Base-by-base conservation (phyloP, 768 basidiomycete species). In the Lentinula sp. region DNA sequence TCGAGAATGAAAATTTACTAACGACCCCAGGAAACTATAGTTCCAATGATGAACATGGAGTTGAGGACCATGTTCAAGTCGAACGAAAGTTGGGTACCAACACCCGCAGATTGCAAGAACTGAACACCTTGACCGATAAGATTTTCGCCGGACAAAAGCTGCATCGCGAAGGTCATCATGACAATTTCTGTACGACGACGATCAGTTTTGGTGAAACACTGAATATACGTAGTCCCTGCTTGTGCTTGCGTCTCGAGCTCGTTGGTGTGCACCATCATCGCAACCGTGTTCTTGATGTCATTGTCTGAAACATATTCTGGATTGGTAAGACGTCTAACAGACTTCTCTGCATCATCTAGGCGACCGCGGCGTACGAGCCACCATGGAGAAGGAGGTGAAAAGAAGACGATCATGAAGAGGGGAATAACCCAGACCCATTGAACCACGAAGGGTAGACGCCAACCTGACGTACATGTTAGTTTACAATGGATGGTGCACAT, bases 1-100 rank as follows among this genome's bases (percentile, higher is more conserved):
- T 18, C 7, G 4, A 16, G 15, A 16, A 36, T 4, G 37, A 35
- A 52, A 49, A 37, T 2, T 32, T 36, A 64, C 66, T 55, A n/a
- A 67, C 66, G 60, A 57, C 61, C 57, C 67, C 67, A 68, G 4
- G 67, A 68, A 39, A 61, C 63, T 8, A 68, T 56, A 16, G 67
- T 68, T 57, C 67, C 67, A 57, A 68, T 66, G 53, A 68, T 68
- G 65, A 68, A 68, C 67, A 68, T 68, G 46, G 67, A 64, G 62
- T 68, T 68, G 20, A 68, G 60, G 2, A 64, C 67, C 13, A 68
- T 55, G 53, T 67, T 66, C 16, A 68, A 48, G 54, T 66, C 65
- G 56, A 60, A 68, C 1, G 66, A 33, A 2, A 61, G 62, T 10
- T 58, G 28, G 20, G 62, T 62, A 2, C 59, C 59, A 36, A 68